phyloP scores from a whole-genome alignment of 116 monocot species.

The Zostera marina region DNA sequence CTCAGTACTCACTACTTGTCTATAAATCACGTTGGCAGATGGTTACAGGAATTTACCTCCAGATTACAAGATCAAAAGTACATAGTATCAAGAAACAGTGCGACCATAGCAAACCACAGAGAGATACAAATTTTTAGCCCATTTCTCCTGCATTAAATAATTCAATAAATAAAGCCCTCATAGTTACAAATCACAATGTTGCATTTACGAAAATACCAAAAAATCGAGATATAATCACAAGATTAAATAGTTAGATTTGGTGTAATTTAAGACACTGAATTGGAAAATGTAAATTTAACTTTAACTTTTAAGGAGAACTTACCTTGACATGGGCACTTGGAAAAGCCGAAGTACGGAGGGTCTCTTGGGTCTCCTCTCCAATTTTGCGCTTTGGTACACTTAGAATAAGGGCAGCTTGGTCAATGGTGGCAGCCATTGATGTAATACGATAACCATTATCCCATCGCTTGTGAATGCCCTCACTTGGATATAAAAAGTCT shows the following conservation, averaged over 20 bases:
- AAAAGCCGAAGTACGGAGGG: constrained; percentile 84
- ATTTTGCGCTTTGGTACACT: constrained; percentile 78
- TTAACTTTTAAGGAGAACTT: neutral
- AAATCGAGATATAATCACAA: no score
- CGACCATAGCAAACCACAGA: constrained; percentile 56
- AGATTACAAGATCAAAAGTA: neutral
- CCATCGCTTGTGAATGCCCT: constrained; percentile 89
- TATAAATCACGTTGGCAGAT: constrained; percentile 1
- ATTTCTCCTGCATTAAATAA: constrained; percentile 36
- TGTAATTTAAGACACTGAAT: no score
- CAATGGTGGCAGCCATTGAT: constrained; percentile 78
- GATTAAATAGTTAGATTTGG: no score
- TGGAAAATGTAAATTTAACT: neutral
- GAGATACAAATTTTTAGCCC: constrained; percentile 64
- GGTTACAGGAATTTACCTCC: neutral
- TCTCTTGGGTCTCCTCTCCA: constrained; percentile 87
- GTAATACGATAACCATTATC: constrained; percentile 91
- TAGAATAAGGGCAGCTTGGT: constrained; percentile 86
- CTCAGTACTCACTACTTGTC: neutral
- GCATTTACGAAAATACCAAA: no score
- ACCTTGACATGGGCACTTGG: constrained; percentile 96
- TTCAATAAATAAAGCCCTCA: neutral
- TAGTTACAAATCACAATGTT: no score
- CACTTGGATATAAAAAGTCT: constrained; percentile 90
- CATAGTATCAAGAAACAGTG: constrained; percentile 35